Percentiles rank a stretch among this genome's conserved stretches.
Conservation (phyloP, 345 rosid species). For the Salix dunnii region DNA sequence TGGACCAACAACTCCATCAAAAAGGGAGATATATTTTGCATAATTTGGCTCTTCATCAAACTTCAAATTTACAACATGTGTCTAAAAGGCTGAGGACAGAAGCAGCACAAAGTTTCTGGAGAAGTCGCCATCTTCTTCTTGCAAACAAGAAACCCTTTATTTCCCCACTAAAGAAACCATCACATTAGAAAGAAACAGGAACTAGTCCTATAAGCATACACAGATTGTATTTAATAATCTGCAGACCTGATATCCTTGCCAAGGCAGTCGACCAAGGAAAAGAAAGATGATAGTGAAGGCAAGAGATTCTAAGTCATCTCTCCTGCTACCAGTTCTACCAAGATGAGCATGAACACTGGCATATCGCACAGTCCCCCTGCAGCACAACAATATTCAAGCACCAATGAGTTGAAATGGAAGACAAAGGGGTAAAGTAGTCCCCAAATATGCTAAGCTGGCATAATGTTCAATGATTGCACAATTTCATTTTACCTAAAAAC, state of each 20-base stretch:
- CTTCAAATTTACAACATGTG: slow-evolving; percentile 85
- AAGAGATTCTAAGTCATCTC: slow-evolving; percentile 96
- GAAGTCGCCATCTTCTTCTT: slow-evolving; percentile 99
- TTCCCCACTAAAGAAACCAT: slow-evolving; percentile 69
- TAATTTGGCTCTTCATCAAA: slow-evolving; percentile 96
- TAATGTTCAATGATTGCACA: not conserved
- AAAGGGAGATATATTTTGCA: slow-evolving; percentile 86
- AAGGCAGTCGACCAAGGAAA: slow-evolving; percentile 92
- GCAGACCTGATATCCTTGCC: slow-evolving; percentile 96
- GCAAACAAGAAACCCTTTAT: slow-evolving; percentile 91
- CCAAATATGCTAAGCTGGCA: not conserved
- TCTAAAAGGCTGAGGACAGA: slow-evolving; percentile 84
- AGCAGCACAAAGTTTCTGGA: slow-evolving; percentile 81
- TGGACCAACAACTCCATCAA: slow-evolving; percentile 86
- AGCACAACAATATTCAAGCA: slow-evolving; percentile 13
- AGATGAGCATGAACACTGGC: slow-evolving; percentile 99
- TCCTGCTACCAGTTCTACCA: slow-evolving; percentile 92
- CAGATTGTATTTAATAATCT: slow-evolving; percentile 2
- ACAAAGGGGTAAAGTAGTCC: not conserved
- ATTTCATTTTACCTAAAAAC: slow-evolving; percentile 64
- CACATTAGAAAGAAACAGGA: slow-evolving; percentile 10
- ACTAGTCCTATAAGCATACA: not conserved
- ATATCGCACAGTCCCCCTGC: slow-evolving; percentile 95
- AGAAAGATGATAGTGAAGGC: slow-evolving; percentile 97
- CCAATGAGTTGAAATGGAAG: slow-evolving; percentile 10